Evolutionary conservation across 2,329 filamentous ascomycete species (phyloP).

Genomic region (Bipolaris bicolor): DNA sequence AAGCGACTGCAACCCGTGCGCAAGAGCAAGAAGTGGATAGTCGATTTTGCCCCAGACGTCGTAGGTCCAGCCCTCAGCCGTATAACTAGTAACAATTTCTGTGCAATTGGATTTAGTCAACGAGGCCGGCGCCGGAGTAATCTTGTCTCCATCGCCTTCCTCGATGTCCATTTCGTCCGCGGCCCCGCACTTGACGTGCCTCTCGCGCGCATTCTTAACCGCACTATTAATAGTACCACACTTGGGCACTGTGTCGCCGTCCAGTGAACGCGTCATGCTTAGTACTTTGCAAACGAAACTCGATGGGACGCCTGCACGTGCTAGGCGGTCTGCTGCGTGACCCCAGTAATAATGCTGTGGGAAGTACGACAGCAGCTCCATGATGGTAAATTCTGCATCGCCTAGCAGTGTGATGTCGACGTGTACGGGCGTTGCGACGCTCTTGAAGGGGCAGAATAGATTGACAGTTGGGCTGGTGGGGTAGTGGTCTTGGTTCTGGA

Average conservation of each 20-base stretch:
- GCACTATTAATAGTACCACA: background rate
- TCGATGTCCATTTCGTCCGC: background rate
- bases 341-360: conserved; percentile 26
- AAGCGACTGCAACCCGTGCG: conserved; percentile 17
- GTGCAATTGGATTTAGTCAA: background rate
- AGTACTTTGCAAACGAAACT: conserved; percentile 14
- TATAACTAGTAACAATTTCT: conserved; percentile 9
- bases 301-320: background rate
- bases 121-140: background rate
- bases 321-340: conserved; percentile 14
- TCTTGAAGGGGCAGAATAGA: conserved; percentile 23
- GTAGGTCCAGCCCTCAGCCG: conserved; percentile 20
- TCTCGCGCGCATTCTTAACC: background rate
- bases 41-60: conserved; percentile 15
- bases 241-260: background rate
- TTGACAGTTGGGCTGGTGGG: background rate
- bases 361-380: conserved; percentile 25
- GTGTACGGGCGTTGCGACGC: conserved; percentile 18
- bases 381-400: conserved; percentile 24
- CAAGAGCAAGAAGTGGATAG: conserved; percentile 28
- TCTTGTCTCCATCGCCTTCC: background rate
- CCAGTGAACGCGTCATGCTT: conserved; percentile 18
- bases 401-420: conserved; percentile 20
- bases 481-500: conserved; percentile 12
- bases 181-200: background rate